Evolutionary conservation across 441 rosid species (phyloP).

Genomic region (Eruca vesicaria): DNA sequence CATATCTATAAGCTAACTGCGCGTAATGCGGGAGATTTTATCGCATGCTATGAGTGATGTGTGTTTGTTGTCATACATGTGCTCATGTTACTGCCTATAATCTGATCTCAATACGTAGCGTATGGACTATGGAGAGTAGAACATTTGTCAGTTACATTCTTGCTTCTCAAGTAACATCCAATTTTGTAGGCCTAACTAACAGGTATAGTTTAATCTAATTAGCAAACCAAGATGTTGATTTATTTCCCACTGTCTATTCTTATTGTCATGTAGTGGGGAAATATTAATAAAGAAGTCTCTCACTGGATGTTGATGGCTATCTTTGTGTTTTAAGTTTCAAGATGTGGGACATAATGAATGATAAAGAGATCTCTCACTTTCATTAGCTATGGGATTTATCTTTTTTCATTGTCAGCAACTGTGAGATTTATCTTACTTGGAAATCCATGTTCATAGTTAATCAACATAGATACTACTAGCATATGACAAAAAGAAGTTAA

Average conservation of each 20-base stretch:
- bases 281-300: background rate
- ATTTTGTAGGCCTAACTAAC: background rate
- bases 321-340: background rate
- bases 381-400: background rate
- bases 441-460: background rate
- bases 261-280: background rate
- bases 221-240: background rate
- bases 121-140: background rate
- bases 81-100: background rate
- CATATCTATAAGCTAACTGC: background rate
- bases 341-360: background rate
- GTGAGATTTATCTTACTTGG: background rate
- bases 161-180: conserved; percentile 6
- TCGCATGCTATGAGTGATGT: background rate
- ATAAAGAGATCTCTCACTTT: conserved; percentile 8
- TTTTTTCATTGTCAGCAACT: too few relatives aligned
- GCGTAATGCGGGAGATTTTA: background rate
- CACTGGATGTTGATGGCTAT: background rate
- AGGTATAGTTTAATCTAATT: background rate
- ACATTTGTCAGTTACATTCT: background rate
- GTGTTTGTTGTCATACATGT: background rate
- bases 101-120: background rate
- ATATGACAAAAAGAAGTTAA: background rate
- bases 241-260: background rate
- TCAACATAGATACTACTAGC: background rate